A percentile compares a stretch with the other conserved stretches of the same genome.
Conservation (phyloP, 768 basidiomycete genomes). For the Amylocystis lapponica region DNA sequence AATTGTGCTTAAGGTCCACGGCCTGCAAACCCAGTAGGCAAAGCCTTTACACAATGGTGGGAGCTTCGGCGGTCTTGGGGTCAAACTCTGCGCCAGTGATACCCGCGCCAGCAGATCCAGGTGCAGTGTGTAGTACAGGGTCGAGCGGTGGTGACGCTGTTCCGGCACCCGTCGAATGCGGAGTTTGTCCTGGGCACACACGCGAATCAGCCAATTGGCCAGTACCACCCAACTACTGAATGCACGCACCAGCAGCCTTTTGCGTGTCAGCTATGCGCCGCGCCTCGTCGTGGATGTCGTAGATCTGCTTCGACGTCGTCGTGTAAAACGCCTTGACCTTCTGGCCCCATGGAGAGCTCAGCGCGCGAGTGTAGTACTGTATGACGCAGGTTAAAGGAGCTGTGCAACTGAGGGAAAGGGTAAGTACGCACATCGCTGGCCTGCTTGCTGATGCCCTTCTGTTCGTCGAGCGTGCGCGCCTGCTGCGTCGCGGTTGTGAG, state of each 20-base stretch:
- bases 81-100: slow-evolving; percentile 1
- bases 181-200: not conserved
- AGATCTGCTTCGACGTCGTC: slow-evolving; percentile 76
- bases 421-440: slow-evolving; percentile 62
- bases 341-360: slow-evolving; percentile 72
- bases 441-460: slow-evolving; percentile 67
- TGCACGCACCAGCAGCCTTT: slow-evolving; percentile 28
- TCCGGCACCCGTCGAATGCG: not conserved
- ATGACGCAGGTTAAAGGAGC: not conserved
- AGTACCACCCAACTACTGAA: not conserved
- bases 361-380: slow-evolving; percentile 74
- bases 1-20: too few relatives aligned
- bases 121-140: slow-evolving; percentile 10
- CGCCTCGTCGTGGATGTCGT: slow-evolving; percentile 93
- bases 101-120: slow-evolving; percentile 2
- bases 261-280: slow-evolving; percentile 66
- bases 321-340: slow-evolving; percentile 84
- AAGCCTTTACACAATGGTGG: slow-evolving; percentile 13
- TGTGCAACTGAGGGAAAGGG: not conserved
- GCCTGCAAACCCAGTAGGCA: too few relatives aligned
- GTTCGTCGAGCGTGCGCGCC: slow-evolving; percentile 72
- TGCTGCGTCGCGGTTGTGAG: slow-evolving; percentile 61
- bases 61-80: slow-evolving; percentile 14
- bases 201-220: not conserved
- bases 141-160: slow-evolving; percentile 15